Percentiles rank a stretch among this genome's conserved stretches.
These are phyloP conservation scores for Termitomyces sp. DNA, from an alignment of 768 basidiomycete species.

Conservation along the genomic window DNA sequence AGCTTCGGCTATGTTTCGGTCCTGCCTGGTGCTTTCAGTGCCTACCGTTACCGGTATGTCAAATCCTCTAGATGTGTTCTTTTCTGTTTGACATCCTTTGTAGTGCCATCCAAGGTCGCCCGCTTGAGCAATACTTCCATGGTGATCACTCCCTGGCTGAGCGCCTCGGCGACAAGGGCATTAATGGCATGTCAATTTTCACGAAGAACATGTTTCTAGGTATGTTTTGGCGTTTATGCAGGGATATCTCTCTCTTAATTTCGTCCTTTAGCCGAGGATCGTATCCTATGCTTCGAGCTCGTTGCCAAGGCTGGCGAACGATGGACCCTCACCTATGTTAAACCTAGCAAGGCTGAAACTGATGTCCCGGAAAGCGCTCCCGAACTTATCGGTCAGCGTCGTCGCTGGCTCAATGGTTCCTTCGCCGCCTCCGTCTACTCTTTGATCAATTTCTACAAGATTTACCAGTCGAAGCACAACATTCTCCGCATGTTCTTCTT, in stretches of 20 bases:
- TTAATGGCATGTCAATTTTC: conserved; percentile 96
- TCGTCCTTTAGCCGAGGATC: conserved; percentile 72
- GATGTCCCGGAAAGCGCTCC: conserved; percentile 91
- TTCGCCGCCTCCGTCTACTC: conserved; percentile 93
- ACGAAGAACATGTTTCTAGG: conserved; percentile 78
- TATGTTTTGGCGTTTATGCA: conserved; percentile 12
- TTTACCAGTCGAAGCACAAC: conserved; percentile 85
- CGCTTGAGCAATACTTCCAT: conserved; percentile 83
- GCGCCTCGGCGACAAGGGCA: conserved; percentile 88
- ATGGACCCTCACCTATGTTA: conserved; percentile 90
- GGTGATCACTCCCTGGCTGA: conserved; percentile 88
- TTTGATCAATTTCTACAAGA: conserved; percentile 83
- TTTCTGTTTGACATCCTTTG: conserved; percentile 3
- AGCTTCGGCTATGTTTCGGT: conserved; percentile 96
- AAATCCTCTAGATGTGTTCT: background rate
- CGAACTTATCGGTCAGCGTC: conserved; percentile 92
- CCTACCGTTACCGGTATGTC: conserved; percentile 62
- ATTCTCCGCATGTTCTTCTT: conserved; percentile 94
- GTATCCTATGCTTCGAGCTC: conserved; percentile 96
- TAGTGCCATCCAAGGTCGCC: conserved; percentile 86
- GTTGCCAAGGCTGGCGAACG: conserved; percentile 84
- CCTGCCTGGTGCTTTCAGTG: conserved; percentile 94
- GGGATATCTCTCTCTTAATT: background rate
- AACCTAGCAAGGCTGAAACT: conserved; percentile 93
- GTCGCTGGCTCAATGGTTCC: conserved; percentile 96